These are phyloP conservation scores for Astragalus glycyphyllos DNA, from an alignment of 306 rosid genomes.

Conservation along the genomic window DNA sequence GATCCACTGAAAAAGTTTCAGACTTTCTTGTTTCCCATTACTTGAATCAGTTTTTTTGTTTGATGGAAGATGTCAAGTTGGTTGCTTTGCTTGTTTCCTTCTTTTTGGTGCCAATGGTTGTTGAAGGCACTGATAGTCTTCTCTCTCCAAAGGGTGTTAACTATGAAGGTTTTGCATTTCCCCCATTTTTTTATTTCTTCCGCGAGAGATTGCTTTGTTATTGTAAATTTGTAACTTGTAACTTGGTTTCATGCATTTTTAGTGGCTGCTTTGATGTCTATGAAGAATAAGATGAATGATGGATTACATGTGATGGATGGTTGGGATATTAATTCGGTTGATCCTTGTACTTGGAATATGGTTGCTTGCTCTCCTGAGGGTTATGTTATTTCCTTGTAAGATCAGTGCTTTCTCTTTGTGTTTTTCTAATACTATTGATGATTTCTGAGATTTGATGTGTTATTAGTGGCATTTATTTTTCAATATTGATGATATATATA, in stretches of 20 bases:
- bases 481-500: no score
- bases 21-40: slow-evolving; percentile 40
- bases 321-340: slow-evolving; percentile 96
- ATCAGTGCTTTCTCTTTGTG: slow-evolving; percentile 36
- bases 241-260: slow-evolving; percentile 32
- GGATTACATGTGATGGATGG: slow-evolving; percentile 66
- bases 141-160: slow-evolving; percentile 98
- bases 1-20: slow-evolving; percentile 51
- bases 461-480: slow-evolving; percentile 4
- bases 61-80: slow-evolving; percentile 50
- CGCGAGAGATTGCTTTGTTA: neutral
- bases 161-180: slow-evolving; percentile 74
- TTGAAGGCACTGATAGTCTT: slow-evolving; percentile 60
- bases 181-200: neutral
- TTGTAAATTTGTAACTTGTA: neutral
- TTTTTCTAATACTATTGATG: neutral
- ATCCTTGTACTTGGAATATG: slow-evolving; percentile 97
- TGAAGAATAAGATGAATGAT: slow-evolving; percentile 83
- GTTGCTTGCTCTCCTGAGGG: slow-evolving; percentile 85
- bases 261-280: slow-evolving; percentile 96
- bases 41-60: slow-evolving; percentile 40
- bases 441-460: slow-evolving; percentile 24
- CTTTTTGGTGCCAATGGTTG: slow-evolving; percentile 42
- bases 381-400: slow-evolving; percentile 78
- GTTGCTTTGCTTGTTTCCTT: slow-evolving; percentile 47